A percentile compares a stretch with the other conserved stretches of the same genome.
These are phyloP conservation scores for Globisporangium perplexum DNA, from an alignment of 352 stramenopile genomes.

Conservation along the genomic window DNA sequence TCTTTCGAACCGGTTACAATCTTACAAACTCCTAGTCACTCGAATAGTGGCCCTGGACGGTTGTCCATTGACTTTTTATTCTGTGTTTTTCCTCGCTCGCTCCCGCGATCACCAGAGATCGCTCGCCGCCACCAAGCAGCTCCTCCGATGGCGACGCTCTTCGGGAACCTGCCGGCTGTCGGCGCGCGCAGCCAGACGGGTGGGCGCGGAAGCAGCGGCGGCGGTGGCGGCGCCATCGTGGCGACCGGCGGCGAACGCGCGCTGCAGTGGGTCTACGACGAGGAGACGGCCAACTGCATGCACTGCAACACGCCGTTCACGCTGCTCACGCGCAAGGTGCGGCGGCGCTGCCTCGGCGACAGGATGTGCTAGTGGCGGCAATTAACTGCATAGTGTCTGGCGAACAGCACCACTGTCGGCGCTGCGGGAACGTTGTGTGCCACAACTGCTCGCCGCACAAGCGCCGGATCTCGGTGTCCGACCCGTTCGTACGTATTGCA, in stretches of 20 bases:
- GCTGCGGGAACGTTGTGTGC: constrained; percentile 81
- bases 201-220: constrained; percentile 11
- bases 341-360: no score
- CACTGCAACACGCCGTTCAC: constrained; percentile 84
- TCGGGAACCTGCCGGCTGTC: constrained; percentile 59
- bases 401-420: constrained; percentile 78
- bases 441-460: constrained; percentile 86
- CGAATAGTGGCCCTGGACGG: no score
- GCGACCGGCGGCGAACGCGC: constrained; percentile 32
- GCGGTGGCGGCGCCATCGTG: constrained; percentile 30
- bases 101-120: background rate
- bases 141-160: constrained; percentile 56
- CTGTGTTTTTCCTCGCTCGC: background rate
- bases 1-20: no score
- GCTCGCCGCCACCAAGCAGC: no score
- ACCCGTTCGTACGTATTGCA: constrained; percentile 62
- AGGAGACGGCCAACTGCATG: constrained; percentile 84
- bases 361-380: no score
- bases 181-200: constrained; percentile 34
- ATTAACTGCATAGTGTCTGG: no score
- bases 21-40: no score
- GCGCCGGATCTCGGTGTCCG: constrained; percentile 69
- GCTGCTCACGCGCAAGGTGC: constrained; percentile 75
- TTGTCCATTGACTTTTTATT: no score
- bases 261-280: constrained; percentile 81